Evolutionary conservation across 2,329 filamentous ascomycete genomes (phyloP), one percentile per base, ranked within the genome.

Genomic region (Mollisiaceae sp.): DNA sequence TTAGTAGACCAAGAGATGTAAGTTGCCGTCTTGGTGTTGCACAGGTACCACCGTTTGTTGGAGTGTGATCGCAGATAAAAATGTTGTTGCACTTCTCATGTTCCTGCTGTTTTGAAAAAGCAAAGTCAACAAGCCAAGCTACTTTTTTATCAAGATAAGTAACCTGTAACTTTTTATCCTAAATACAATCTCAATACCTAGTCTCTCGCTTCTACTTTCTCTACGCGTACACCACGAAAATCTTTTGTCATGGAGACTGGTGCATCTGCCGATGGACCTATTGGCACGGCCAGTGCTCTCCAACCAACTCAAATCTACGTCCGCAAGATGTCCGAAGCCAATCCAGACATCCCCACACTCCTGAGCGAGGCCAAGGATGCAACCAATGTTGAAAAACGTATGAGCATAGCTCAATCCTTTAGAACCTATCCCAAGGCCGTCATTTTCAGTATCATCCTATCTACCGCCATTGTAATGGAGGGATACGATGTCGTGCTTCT

Each of bases 401-500:
- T 72, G 69, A 52, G 64, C 22, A 59, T 72, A 15, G 32, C 41
- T 8, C 70, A 72, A 43, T 70, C 72, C 15, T 55, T 74, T 62
- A 69, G 36, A 18, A 65, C 65, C 18, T 73, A 73, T 32, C 72
- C 72, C 2, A 71, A 70, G 58, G 72, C 71, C 9, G 65, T 72
- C 9, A 65, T 69, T 3, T 80, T 77, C 73, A 78, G 77, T 4
- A 66, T 79, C 22, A 50, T 78, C 36, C 72, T 80, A 15, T 80
- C 78, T 0, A 74, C 76, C 18, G 75, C 77, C 4, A 77, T 80
- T 43, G 71, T 79, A 43, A 81, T 81, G 79, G 79, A 80, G 68
- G 78, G 79, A 20, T 80, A 80, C 57, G 79, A 80, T 66, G 73
- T 75, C 4, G 75, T 75, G 20, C 68, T 79, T 1, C 71, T 79